A percentile compares a stretch with the other conserved stretches of the same genome.
phyloP scores from a whole-genome alignment of 1,284 basidiomycete genomes.

The Tilletia caries region DNA sequence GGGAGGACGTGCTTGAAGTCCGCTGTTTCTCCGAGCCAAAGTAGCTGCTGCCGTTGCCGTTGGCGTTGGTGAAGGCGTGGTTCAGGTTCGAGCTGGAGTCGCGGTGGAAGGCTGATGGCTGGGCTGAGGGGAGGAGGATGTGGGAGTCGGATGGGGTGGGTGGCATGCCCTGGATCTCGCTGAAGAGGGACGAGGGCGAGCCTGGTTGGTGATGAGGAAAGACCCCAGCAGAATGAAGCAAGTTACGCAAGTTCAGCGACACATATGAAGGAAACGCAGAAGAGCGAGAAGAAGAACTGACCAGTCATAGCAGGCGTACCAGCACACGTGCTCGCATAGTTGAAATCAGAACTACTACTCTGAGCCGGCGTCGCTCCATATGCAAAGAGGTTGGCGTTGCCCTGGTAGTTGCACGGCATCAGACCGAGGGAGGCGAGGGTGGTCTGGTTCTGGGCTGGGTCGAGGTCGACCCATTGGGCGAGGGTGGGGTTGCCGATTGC shows the following conservation, averaged over 20 bases:
- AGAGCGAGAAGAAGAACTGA: no score
- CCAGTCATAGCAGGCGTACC: not conserved
- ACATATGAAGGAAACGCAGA: no score
- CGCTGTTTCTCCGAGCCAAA: not conserved
- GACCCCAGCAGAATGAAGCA: no score
- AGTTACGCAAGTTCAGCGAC: no score
- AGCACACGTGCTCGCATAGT: not conserved
- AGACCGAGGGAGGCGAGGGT: slow-evolving; percentile 3
- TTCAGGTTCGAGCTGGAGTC: not conserved
- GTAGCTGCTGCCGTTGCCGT: not conserved
- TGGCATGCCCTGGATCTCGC: slow-evolving; percentile 6
- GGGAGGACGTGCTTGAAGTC: not conserved
- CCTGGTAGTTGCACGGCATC: not conserved
- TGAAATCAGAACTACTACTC: not conserved
- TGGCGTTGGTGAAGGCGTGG: no score
- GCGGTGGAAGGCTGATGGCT: not conserved
- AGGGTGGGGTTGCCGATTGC: slow-evolving; percentile 6
- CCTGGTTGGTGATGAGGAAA: not conserved
- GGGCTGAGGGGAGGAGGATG: not conserved
- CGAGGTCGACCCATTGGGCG: slow-evolving; percentile 12
- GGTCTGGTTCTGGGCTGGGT: not conserved
- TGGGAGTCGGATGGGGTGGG: slow-evolving; percentile 6
- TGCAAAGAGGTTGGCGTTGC: slow-evolving; percentile 3
- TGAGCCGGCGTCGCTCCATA: not conserved
- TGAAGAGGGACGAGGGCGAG: slow-evolving; percentile 9